Evolutionary conservation across 1,139 yeast species (phyloP), one percentile per base, ranked within the genome.

Genomic region (Protomyces pachydermus): DNA sequence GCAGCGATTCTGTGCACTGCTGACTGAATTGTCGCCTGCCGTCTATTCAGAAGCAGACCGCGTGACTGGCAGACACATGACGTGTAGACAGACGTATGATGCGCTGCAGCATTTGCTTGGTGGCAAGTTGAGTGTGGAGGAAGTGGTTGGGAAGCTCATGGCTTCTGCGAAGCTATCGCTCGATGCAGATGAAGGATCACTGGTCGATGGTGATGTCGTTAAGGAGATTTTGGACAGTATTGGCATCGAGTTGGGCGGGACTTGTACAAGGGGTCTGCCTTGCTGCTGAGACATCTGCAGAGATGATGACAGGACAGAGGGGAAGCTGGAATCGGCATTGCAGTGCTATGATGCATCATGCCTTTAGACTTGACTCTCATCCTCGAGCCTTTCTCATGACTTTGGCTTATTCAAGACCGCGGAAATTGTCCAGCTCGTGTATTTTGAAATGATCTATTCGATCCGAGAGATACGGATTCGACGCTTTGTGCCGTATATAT

Each of bases 101-200:
- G 57, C 57, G 14, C 35, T 54, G 4, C 57, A 54, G 37, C 50
- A 54, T 35, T 12, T 54, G 6, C 50, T 54, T 14, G 50, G 34
- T 5, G 57, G 34, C 16, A 16, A 20, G 16, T 16, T 54, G 32
- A 37, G 38, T 9, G 57, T 54, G 28, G 57, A 54, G 18, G 57
- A 37, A 12, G 57, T 39, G 12, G 57, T 54, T 3, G 48, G 37
- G 2, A 54, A 28, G 25, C 35, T 54, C 34, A 54, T 54, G 57
- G 16, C 32, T 12, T 37, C 48, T 8, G 57, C 57, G 0, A 37
- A 14, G 16, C 46, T 39, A 8, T 42, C 48, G 23, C 16, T 12
- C 10, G 37, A 23, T 38, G 57, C 35, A 16, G 23, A n/a, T 12
- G 57, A 38, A 8, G 50, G 50, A 14, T 35, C 48, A 8, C 14